phyloP scores from a whole-genome alignment of 306 rosid genomes.

The Neltuma alba region DNA sequence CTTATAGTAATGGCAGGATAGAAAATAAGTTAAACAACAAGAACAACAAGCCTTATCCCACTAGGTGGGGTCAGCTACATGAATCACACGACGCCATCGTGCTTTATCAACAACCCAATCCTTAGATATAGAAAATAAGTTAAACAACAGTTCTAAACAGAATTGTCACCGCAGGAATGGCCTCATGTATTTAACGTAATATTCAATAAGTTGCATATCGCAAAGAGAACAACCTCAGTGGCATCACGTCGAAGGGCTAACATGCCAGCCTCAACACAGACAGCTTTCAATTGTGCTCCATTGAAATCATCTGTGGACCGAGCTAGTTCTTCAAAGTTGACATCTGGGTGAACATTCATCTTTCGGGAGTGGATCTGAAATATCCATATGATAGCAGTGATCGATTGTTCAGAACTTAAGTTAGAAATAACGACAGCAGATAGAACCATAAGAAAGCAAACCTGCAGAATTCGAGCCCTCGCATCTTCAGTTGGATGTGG shows the following conservation, averaged over 20 bases:
- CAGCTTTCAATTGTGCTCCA: conserved; percentile 92
- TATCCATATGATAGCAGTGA: conserved; percentile 19
- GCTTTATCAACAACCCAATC: too few species aligned
- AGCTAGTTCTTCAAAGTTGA: conserved; percentile 82
- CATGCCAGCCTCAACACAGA: conserved; percentile 94
- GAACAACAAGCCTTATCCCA: too few species aligned
- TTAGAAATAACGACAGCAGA: background rate
- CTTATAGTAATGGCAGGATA: background rate
- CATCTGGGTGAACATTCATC: conserved; percentile 88
- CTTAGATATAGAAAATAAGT: too few species aligned
- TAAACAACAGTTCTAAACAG: background rate
- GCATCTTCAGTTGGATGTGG: conserved; percentile 99
- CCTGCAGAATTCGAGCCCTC: conserved; percentile 87
- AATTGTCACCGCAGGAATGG: background rate
- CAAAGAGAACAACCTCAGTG: conserved; percentile 62
- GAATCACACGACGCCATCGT: too few species aligned
- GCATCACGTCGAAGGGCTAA: conserved; percentile 92
- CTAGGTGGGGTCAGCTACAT: too few species aligned
- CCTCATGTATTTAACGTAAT: background rate
- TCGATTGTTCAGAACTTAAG: background rate
- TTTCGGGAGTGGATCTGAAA: conserved; percentile 78
- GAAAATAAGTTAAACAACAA: too few species aligned
- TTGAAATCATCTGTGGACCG: conserved; percentile 88
- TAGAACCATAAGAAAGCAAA: conserved; percentile 16
- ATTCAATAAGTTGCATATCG: conserved; percentile 8